A percentile compares a stretch with the other conserved stretches of the same genome.
Evolutionary conservation across 805 yeast species (phyloP).

Genomic region (Priceomyces medius): DNA sequence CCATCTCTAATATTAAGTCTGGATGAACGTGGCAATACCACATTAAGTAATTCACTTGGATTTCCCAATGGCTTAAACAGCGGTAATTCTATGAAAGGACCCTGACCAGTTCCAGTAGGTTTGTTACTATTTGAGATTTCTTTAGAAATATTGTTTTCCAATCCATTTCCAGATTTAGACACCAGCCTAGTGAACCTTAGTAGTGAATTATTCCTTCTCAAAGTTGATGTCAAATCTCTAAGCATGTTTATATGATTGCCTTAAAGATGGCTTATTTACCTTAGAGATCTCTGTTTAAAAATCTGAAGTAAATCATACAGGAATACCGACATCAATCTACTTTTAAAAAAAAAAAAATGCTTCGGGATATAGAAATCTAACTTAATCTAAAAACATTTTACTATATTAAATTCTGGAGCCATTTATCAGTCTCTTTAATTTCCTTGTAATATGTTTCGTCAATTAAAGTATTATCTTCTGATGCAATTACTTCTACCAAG

Average conservation of each 20-base stretch:
- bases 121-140: conserved; percentile 11
- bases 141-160: background rate
- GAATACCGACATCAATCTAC: no score
- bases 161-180: background rate
- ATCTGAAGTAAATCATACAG: no score
- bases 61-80: conserved; percentile 41
- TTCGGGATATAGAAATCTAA: no score
- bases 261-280: no score
- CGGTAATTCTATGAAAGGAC: conserved; percentile 47
- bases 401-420: conserved; percentile 23
- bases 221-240: background rate
- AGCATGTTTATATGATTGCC: background rate
- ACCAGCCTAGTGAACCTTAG: background rate
- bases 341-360: no score
- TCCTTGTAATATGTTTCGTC: conserved; percentile 20
- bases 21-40: conserved; percentile 44
- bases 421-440: conserved; percentile 29
- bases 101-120: conserved; percentile 44
- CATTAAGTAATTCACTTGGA: conserved; percentile 38
- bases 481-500: conserved; percentile 23
- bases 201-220: background rate
- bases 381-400: background rate
- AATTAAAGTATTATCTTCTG: conserved; percentile 26
- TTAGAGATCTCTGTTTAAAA: no score
- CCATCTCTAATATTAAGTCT: conserved; percentile 37